These are phyloP conservation scores for Wickerhamiella cacticola DNA, from an alignment of 805 yeast genomes.

Conservation along the genomic window DNA sequence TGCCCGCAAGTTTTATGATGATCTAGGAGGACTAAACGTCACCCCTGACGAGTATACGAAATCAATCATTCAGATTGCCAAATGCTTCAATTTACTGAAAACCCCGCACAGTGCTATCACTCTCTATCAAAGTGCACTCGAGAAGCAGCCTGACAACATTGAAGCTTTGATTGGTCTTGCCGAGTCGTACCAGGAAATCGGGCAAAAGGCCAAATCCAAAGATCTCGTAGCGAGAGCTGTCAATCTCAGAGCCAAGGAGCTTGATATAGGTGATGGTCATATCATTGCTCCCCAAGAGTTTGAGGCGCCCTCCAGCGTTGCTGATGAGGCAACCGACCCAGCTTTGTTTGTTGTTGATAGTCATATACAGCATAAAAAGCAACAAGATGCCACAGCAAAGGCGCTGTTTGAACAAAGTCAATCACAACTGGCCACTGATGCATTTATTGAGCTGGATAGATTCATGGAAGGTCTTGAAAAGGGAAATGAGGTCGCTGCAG, in stretches of 20 bases:
- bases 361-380: slow-evolving; percentile 17
- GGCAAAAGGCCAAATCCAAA: slow-evolving; percentile 26
- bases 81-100: slow-evolving; percentile 63
- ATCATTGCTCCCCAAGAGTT: neutral
- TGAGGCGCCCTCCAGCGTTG: neutral
- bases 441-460: slow-evolving; percentile 37
- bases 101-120: slow-evolving; percentile 31
- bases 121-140: slow-evolving; percentile 22
- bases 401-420: slow-evolving; percentile 36
- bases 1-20: slow-evolving; percentile 55
- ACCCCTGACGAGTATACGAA: slow-evolving; percentile 23
- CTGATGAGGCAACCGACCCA: slow-evolving; percentile 6
- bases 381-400: slow-evolving; percentile 37
- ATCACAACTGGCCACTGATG: slow-evolving; percentile 16
- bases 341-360: slow-evolving; percentile 11
- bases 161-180: slow-evolving; percentile 70
- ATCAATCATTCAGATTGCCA: slow-evolving; percentile 50
- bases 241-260: slow-evolving; percentile 17
- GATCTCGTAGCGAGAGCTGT: slow-evolving; percentile 25
- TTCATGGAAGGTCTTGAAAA: slow-evolving; percentile 38
- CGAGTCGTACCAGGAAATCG: slow-evolving; percentile 50
- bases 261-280: neutral
- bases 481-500: slow-evolving; percentile 49
- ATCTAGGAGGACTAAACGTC: slow-evolving; percentile 36
- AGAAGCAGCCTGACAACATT: slow-evolving; percentile 36